Percentiles rank a stretch among this genome's conserved stretches.
Evolutionary conservation across 805 yeast genomes (phyloP).

Genomic region (Candida gorgasii): DNA sequence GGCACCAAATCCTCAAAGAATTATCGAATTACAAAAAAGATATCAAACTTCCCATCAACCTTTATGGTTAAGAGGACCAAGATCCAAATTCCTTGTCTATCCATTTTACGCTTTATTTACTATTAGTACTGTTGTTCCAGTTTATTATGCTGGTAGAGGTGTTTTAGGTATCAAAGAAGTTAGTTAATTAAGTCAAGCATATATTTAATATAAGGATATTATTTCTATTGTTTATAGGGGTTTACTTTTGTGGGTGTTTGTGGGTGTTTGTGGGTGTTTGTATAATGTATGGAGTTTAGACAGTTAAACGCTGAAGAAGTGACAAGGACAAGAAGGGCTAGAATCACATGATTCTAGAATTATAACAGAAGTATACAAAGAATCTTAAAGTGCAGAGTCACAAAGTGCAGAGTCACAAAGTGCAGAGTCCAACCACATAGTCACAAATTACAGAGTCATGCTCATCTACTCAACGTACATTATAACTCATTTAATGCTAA

Average conservation of each 20-base stretch:
- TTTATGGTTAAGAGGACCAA: conserved; percentile 47
- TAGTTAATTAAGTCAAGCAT: conserved; percentile 1
- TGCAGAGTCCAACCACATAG: too few relatives aligned
- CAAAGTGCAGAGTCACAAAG: too few relatives aligned
- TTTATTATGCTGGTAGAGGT: conserved; percentile 74
- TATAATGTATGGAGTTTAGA: too few relatives aligned
- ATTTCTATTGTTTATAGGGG: too few relatives aligned
- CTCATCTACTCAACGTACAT: background rate
- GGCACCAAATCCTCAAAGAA: conserved; percentile 47
- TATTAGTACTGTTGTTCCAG: conserved; percentile 63
- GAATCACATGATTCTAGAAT: too few relatives aligned
- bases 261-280: too few relatives aligned
- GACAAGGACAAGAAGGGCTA: too few relatives aligned
- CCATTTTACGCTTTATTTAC: conserved; percentile 79
- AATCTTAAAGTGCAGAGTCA: too few relatives aligned
- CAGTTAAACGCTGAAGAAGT: too few relatives aligned
- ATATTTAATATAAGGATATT: conserved; percentile 5
- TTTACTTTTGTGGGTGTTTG: too few relatives aligned
- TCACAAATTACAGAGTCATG: too few relatives aligned
- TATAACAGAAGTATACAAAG: too few relatives aligned
- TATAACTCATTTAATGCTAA: conserved; percentile 20
- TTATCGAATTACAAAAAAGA: conserved; percentile 45
- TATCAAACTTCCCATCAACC: conserved; percentile 44
- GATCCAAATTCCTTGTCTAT: conserved; percentile 66
- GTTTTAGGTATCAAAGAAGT: conserved; percentile 61